These are phyloP conservation scores for Chamaenerion angustifolium DNA, from an alignment of 345 rosid species.

Conservation along the genomic window DNA sequence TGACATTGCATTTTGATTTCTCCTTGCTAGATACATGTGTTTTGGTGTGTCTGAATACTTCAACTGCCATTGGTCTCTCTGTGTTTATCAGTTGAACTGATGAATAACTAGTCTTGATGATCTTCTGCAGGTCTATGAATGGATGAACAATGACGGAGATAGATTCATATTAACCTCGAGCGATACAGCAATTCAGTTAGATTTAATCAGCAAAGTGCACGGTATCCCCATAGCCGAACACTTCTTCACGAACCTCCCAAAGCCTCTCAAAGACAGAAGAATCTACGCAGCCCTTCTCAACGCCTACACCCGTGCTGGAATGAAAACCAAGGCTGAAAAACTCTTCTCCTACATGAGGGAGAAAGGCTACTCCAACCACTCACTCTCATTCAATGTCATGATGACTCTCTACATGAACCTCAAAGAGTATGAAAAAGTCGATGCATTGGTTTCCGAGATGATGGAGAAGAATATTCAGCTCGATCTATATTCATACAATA, in stretches of 20 bases:
- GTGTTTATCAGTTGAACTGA: neutral
- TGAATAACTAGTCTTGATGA: neutral
- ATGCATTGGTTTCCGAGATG: conserved; percentile 62
- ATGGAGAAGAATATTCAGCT: conserved; percentile 47
- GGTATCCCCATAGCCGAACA: conserved; percentile 63
- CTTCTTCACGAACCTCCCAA: conserved; percentile 42
- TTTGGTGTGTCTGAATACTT: too few species aligned
- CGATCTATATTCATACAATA: conserved; percentile 81
- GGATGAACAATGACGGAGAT: conserved; percentile 75
- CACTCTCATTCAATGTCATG: conserved; percentile 89
- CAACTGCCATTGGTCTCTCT: too few species aligned
- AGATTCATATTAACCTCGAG: conserved; percentile 60
- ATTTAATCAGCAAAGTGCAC: conserved; percentile 69
- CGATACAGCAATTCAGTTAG: conserved; percentile 91
- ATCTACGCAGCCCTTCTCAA: conserved; percentile 75
- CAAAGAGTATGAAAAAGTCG: conserved; percentile 60
- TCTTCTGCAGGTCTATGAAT: conserved; percentile 54
- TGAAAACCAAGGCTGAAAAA: conserved; percentile 61
- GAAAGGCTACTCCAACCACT: conserved; percentile 40
- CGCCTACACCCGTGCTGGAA: conserved; percentile 46
- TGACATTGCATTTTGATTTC: too few species aligned
- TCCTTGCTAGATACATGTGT: too few species aligned
- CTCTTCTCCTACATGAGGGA: conserved; percentile 52
- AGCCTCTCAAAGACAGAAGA: conserved; percentile 60
- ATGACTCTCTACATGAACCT: conserved; percentile 94